These are phyloP conservation scores for Cercospora citrullina DNA, from an alignment of 2,329 filamentous ascomycete species.

Conservation along the genomic window DNA sequence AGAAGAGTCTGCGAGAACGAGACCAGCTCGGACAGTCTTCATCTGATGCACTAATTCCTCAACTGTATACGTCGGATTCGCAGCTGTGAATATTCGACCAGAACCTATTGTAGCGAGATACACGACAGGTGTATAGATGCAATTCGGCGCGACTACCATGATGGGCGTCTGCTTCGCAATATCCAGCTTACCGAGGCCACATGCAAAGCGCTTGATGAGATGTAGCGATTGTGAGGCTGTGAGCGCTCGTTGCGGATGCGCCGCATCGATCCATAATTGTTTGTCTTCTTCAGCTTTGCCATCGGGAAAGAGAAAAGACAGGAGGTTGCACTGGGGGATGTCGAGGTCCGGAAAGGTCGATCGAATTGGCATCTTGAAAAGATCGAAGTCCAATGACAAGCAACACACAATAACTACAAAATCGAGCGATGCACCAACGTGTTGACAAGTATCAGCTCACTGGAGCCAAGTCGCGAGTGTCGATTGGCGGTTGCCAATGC, in stretches of 20 bases:
- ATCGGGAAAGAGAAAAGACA: slow-evolving; percentile 15
- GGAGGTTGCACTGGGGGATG: slow-evolving; percentile 16
- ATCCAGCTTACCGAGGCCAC: slow-evolving; percentile 48
- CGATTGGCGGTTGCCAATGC: neutral
- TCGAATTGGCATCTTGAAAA: slow-evolving; percentile 7
- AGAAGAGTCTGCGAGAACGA: slow-evolving; percentile 60
- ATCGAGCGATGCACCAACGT: neutral
- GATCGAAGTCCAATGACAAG: neutral
- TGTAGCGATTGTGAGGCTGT: slow-evolving; percentile 8
- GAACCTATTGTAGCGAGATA: slow-evolving; percentile 70
- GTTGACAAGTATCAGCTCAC: neutral
- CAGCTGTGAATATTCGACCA: slow-evolving; percentile 70
- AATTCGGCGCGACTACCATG: slow-evolving; percentile 59
- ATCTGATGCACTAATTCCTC: slow-evolving; percentile 76
- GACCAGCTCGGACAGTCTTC: slow-evolving; percentile 66
- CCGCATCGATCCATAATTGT: slow-evolving; percentile 18
- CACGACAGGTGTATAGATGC: slow-evolving; percentile 42
- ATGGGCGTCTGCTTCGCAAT: slow-evolving; percentile 62
- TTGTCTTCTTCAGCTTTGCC: slow-evolving; percentile 7
- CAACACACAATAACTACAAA: neutral
- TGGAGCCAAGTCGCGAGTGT: neutral
- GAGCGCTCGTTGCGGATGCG: neutral
- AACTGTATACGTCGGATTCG: slow-evolving; percentile 68
- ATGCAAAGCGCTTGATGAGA: slow-evolving; percentile 66
- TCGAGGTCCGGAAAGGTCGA: slow-evolving; percentile 6